Percentiles rank a stretch among this genome's conserved stretches.
These are phyloP conservation scores for sweet orange (Citrus sinensis) DNA, from an alignment of 345 rosid genomes.

Conservation along the genomic window DNA sequence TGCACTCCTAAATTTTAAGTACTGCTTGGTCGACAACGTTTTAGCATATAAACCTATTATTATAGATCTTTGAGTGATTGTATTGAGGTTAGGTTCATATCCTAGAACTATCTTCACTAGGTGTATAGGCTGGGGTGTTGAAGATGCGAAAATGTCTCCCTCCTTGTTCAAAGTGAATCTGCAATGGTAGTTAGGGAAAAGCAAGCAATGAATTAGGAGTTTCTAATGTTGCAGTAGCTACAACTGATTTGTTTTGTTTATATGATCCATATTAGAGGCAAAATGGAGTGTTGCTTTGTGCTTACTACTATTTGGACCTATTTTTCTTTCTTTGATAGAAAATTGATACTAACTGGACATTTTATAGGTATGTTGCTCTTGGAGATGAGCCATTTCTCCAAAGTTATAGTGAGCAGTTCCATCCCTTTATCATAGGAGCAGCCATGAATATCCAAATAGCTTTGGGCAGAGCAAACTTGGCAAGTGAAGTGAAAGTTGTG, in stretches of 20 bases:
- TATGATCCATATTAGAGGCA: background rate
- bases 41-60: background rate
- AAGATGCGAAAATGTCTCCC: background rate
- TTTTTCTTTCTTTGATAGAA: background rate
- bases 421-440: slow-evolving; percentile 73
- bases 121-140: background rate
- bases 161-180: background rate
- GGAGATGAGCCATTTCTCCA: slow-evolving; percentile 84
- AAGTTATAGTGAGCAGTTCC: slow-evolving; percentile 63
- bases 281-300: background rate
- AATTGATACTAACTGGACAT: background rate
- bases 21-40: background rate
- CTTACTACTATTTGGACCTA: background rate
- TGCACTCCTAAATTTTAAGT: background rate
- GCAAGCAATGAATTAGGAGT: background rate
- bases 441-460: slow-evolving; percentile 76
- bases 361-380: slow-evolving; percentile 68
- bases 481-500: slow-evolving; percentile 66
- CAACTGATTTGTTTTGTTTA: background rate
- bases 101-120: background rate
- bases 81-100: background rate
- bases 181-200: background rate
- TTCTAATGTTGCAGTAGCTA: background rate
- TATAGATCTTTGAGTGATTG: background rate
- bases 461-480: slow-evolving; percentile 61